Base-by-base conservation (phyloP, 2,329 filamentous ascomycete genomes). In the Rutstroemia sp. region DNA sequence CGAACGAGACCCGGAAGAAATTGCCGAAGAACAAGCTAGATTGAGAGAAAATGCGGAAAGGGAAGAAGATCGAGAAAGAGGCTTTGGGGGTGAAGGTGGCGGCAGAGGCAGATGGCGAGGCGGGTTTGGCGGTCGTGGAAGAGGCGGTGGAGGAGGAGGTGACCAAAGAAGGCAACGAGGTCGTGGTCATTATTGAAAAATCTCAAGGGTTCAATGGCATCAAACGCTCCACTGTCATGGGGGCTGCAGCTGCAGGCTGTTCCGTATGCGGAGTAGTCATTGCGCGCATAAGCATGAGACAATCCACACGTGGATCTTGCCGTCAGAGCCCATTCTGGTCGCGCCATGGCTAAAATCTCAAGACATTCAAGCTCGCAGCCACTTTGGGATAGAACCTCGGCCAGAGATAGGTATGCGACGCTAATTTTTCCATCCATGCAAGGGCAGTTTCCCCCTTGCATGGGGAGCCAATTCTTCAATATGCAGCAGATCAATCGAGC, bases 1-100 rank as follows among this genome's bases (percentile, higher is more conserved):
- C 47, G 82, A 84, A 68, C 73, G 73, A 52, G 82, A 85, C 60
- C 75, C 70, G 36, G 70, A 72, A 39, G 72, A 78, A 61, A 74
- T 80, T 16, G 80, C 82, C 52, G 81, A 83, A 65, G 79, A 86
- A 69, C 82, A 83, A 63, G 76, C 79, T 67, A 72, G 73, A 56
- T 73, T 78, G 64, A 75, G 77, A 60, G 78, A 79, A 65, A 73
- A 73, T 61, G 75, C 76, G 54, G 78, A 78, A 63, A 75, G 78
- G 58, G 77, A 79, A 68, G 72, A 69, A 70, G 80, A 74, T 70
- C 60, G 64, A 30, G 71, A 73, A 61, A 62, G 61, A 42, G 63
- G 25, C 57, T 66, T 7, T 58, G 64, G 38, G 53, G 67, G 55
- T 63, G 67, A 19, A 57, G 65, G 54, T 62, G 66, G 65, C 14